Evolutionary conservation across 1,284 basidiomycete species (phyloP), one percentile per base, ranked within the genome.

Genomic region (Sporisorium reilianum): DNA sequence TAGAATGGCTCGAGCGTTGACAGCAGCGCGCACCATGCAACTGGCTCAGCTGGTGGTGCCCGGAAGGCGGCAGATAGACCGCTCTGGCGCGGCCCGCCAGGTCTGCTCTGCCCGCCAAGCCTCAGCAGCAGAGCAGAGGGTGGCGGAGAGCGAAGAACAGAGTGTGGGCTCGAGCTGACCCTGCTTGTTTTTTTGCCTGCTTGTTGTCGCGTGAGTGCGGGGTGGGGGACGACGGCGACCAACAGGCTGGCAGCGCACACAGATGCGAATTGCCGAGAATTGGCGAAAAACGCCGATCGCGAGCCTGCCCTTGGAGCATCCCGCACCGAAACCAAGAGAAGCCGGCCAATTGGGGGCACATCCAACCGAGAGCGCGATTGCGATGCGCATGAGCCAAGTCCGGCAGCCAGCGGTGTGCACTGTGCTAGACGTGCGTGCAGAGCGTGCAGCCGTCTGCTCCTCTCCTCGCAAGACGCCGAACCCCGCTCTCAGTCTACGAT

Each of bases 121-220:
- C 26, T 46, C n/a, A 14, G 26, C 26, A 7, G 26, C 36, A n/a
- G n/a, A n/a, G n/a, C n/a, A n/a, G 36, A 38, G 18, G n/a, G 38
- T 9, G n/a, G 6, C 32, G 3, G n/a, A 20, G 38, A 41, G 38
- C n/a, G n/a, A 6, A 41, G 9, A 41, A 3, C 18, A 9, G 20
- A 41, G 38, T 38, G 38, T 20, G 38, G 12, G 38, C 7, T 3
- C 36, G 34, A 36, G 34, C 34, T 9, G 34, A 14, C 34, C 12
- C 6, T 36, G 12, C 34, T 36, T 45, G 44, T 28, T 23, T 16
- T 26, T 46, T n/a, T 8, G 4, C 20, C 25, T 23, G 5, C 25
- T 22, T 20, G 28, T 48, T 48, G 30, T 48, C 46, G 46, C 46
- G 46, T 48, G 46, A 48, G 46, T 48, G 46, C 46, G 46, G 46